These are phyloP conservation scores for Penicillium sp. DNA, from an alignment of 2,329 filamentous ascomycete genomes.

Conservation along the genomic window DNA sequence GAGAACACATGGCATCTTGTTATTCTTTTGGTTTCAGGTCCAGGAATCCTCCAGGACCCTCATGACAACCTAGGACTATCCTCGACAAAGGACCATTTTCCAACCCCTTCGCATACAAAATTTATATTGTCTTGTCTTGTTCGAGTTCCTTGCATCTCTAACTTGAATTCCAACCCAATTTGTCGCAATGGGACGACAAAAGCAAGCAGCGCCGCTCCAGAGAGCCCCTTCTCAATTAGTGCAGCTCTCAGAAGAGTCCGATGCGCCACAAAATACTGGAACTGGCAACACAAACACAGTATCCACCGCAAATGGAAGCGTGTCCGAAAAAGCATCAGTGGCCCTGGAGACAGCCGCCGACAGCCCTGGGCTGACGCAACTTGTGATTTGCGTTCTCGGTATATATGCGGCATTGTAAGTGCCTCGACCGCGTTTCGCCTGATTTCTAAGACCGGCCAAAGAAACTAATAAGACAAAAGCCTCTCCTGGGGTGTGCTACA, in stretches of 20 bases:
- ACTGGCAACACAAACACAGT: conserved; percentile 33
- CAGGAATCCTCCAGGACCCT: not conserved
- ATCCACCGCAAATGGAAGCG: conserved; percentile 20
- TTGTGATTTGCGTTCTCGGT: conserved; percentile 83
- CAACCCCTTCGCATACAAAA: not conserved
- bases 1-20: conserved; percentile 43
- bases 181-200: conserved; percentile 65
- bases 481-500: conserved; percentile 95
- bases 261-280: conserved; percentile 25
- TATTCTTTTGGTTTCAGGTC: conserved; percentile 12
- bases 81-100: not conserved
- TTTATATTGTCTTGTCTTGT: not conserved
- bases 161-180: not conserved
- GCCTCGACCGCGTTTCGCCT: not conserved
- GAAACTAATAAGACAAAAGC: conserved; percentile 47
- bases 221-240: conserved; percentile 67
- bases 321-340: conserved; percentile 20
- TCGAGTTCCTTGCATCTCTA: not conserved
- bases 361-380: conserved; percentile 66
- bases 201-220: conserved; percentile 65
- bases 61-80: not conserved
- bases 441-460: not conserved
- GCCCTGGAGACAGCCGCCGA: conserved; percentile 33
- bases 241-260: conserved; percentile 37
- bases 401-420: conserved; percentile 94